phyloP scores from a whole-genome alignment of 495 filamentous ascomycete genomes.

The Baudoinia panamericana region DNA sequence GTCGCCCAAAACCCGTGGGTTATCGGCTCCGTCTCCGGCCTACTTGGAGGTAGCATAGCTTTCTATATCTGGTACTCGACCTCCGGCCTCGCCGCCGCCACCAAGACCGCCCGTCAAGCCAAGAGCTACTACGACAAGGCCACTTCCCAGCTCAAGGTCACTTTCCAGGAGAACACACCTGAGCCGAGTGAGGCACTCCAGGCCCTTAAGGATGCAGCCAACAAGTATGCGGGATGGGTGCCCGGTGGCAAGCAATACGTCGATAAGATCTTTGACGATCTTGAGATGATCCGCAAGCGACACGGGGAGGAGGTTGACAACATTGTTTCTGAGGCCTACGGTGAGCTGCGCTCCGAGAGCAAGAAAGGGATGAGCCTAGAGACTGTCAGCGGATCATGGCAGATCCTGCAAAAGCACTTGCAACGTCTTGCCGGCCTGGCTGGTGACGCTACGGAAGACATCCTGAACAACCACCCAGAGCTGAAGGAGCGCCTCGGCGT shows the following conservation, averaged over 20 bases:
- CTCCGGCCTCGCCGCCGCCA: slow-evolving; percentile 44
- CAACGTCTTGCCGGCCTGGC: slow-evolving; percentile 40
- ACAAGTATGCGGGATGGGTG: slow-evolving; percentile 50
- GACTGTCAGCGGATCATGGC: slow-evolving; percentile 38
- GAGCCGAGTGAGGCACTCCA: slow-evolving; percentile 44
- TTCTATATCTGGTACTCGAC: slow-evolving; percentile 43
- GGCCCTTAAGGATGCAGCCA: slow-evolving; percentile 44
- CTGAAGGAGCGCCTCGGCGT: slow-evolving; percentile 55
- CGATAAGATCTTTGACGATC: slow-evolving; percentile 47
- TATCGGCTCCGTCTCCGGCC: slow-evolving; percentile 38
- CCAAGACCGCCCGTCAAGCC: slow-evolving; percentile 37
- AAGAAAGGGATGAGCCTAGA: slow-evolving; percentile 40
- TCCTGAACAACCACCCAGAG: slow-evolving; percentile 52
- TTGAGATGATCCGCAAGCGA: slow-evolving; percentile 44
- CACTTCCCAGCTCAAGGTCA: slow-evolving; percentile 28
- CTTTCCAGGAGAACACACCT: slow-evolving; percentile 41
- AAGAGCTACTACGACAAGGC: slow-evolving; percentile 41
- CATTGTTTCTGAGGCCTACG: slow-evolving; percentile 46
- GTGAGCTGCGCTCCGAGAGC: slow-evolving; percentile 40
- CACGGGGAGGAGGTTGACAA: slow-evolving; percentile 50
- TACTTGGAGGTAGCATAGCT: slow-evolving; percentile 26
- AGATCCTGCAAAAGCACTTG: slow-evolving; percentile 40
- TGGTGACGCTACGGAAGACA: slow-evolving; percentile 41
- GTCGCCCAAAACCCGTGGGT: slow-evolving; percentile 33
- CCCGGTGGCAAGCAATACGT: slow-evolving; percentile 50